Conservation (phyloP, 176 grass and related monocot genomes). For the Poa annua region DNA sequence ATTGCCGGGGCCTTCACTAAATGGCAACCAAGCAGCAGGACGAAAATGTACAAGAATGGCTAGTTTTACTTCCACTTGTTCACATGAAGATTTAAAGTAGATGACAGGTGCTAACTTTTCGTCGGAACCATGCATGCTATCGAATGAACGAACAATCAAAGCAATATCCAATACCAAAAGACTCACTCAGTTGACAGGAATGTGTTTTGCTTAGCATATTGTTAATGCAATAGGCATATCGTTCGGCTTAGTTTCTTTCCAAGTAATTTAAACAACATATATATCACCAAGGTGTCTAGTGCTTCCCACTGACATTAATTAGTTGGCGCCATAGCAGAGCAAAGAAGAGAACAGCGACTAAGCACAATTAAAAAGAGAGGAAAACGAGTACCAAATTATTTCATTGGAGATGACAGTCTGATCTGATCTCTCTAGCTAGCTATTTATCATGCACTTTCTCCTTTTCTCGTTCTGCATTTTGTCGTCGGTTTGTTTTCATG, state of each 20-base stretch:
- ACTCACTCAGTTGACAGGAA: not conserved
- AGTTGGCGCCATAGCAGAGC: no score
- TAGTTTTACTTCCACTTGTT: not conserved
- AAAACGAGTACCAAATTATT: not conserved
- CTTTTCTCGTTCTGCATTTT: not conserved
- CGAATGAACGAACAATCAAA: not conserved
- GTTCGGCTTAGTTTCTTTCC: not conserved
- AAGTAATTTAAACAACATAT: not conserved
- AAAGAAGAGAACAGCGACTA: no score
- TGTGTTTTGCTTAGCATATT: not conserved
- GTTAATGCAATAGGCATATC: not conserved
- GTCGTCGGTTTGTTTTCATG: no score
- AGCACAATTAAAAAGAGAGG: not conserved
- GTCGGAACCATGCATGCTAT: not conserved
- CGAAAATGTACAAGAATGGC: not conserved
- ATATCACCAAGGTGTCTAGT: not conserved
- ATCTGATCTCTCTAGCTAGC: no score
- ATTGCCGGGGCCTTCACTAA: not conserved
- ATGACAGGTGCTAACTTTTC: not conserved
- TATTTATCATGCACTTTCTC: not conserved
- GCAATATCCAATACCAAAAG: not conserved
- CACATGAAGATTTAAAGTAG: not conserved
- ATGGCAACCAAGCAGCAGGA: not conserved
- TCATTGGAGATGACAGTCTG: not conserved
- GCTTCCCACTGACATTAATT: not conserved